A percentile compares a stretch with the other conserved stretches of the same genome.
phyloP scores from a whole-genome alignment of 176 grass and related monocot genomes.

The Alloteropsis semialata region DNA sequence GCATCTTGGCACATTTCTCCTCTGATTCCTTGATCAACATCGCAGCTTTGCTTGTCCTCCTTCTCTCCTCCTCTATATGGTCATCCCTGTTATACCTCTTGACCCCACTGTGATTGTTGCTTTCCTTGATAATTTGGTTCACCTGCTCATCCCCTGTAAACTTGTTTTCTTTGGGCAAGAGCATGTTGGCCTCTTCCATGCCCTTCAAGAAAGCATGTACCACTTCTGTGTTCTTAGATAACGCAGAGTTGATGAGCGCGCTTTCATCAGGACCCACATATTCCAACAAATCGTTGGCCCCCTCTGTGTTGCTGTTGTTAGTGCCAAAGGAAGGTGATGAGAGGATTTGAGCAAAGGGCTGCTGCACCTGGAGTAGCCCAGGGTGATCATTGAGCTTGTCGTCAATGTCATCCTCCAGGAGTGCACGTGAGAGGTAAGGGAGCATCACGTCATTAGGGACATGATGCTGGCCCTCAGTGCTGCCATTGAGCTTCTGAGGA shows the following conservation, averaged over 20 bases:
- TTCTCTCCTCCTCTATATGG: slow-evolving; percentile 1
- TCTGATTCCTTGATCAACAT: slow-evolving; percentile 9
- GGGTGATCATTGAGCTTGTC: slow-evolving; percentile 22
- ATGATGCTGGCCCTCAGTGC: background rate
- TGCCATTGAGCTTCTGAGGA: background rate
- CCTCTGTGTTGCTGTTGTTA: background rate
- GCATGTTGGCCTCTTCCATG: slow-evolving; percentile 51
- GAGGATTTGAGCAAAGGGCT: slow-evolving; percentile 35
- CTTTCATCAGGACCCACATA: background rate
- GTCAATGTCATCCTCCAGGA: slow-evolving; percentile 46
- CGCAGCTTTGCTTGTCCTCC: slow-evolving; percentile 37
- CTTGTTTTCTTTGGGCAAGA: slow-evolving; percentile 38
- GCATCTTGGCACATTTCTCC: slow-evolving; percentile 36
- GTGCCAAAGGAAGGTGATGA: background rate
- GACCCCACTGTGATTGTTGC: background rate
- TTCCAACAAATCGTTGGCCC: background rate
- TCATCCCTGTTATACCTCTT: slow-evolving; percentile 14
- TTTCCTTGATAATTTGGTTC: background rate
- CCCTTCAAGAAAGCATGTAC: slow-evolving; percentile 31
- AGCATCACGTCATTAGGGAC: slow-evolving; percentile 7
- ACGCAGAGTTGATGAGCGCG: background rate
- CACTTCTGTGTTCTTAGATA: background rate
- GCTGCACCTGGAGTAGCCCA: slow-evolving; percentile 29
- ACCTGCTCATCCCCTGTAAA: background rate
- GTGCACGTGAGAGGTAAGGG: background rate